Evolutionary conservation across 306 rosid genomes (phyloP), one percentile per base, ranked within the genome.

Genomic region (Ammopiptanthus mongolicus): DNA sequence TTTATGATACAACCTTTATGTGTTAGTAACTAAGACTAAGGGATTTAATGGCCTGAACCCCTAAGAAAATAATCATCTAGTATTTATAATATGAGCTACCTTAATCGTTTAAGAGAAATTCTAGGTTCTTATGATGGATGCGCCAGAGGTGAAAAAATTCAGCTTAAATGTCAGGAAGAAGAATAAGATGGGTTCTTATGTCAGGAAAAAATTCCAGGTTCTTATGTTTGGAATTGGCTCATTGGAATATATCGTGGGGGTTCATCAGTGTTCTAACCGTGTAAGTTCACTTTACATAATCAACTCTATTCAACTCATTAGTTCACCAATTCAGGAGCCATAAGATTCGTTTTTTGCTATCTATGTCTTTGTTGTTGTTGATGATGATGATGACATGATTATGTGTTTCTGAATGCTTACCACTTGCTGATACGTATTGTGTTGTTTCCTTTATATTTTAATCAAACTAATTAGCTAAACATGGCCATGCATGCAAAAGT

Each of bases 91-190:
- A 13, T 71, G 71, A 53, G 60, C 42, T 37, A 10, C 29, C 48
- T 74, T n/a, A n/a, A n/a, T n/a, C n/a, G n/a, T n/a, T n/a, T n/a
- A 37, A 14, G 36, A 71, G 74, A 67, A 47, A 28, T 78, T 85
- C 10, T 78, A 78, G 87, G 83, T 65, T 81, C 78, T 46, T 77
- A 31, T 66, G 59, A 93, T 87, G 91, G 88, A 82, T 56, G 92
- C 91, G 66, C 52, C 78, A n/a, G 89, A 84, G 75, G 75, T 59
- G 81, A 65, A 69, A 82, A n/a, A 69, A 52, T 76, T 68, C 66
- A 79, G 87, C 75, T 29, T 75, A 79, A 77, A 73, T 51, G 75
- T 71, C 56, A 50, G 47, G 53, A 87, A 81, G 81, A 87, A 80
- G 79, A 77, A 77, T 81, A 79, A 60, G 72, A 67, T 66, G 76